Percentiles rank a stretch among this genome's conserved stretches.
Conservation (phyloP, 2,329 filamentous ascomycete genomes). For the Ophiostoma ips region DNA sequence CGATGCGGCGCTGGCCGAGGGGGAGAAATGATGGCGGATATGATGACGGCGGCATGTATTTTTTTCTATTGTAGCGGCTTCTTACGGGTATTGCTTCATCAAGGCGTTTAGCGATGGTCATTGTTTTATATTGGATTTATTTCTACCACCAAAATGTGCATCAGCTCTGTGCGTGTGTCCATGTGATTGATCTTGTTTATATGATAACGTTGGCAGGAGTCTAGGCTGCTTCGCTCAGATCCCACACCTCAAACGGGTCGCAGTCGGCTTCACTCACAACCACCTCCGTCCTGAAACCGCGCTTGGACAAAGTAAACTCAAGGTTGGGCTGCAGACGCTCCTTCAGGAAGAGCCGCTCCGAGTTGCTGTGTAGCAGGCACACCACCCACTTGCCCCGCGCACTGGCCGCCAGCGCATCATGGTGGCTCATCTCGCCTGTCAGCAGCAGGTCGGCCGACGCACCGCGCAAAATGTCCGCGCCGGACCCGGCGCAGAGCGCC, state of each 20-base stretch:
- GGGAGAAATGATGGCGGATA: not conserved
- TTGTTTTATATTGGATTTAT: not conserved
- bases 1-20: conserved; percentile 27
- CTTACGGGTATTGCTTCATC: not conserved
- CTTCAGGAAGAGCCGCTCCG: conserved; percentile 69
- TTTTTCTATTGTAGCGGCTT: not conserved
- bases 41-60: not conserved
- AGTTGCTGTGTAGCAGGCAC: conserved; percentile 84
- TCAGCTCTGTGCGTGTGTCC: too few relatives aligned
- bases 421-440: conserved; percentile 87
- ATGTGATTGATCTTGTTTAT: too few relatives aligned
- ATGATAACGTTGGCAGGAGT: too few relatives aligned
- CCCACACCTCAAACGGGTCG: conserved; percentile 83
- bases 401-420: conserved; percentile 75
- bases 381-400: conserved; percentile 75
- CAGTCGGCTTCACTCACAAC: conserved; percentile 65
- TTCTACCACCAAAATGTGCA: not conserved
- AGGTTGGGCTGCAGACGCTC: conserved; percentile 56
- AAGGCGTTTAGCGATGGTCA: not conserved
- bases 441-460: conserved; percentile 57
- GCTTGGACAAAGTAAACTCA: conserved; percentile 36
- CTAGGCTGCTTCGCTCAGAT: too few relatives aligned
- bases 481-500: conserved; percentile 82
- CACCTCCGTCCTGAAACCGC: conserved; percentile 36
- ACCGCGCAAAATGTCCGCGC: conserved; percentile 59